A percentile compares a stretch with the other conserved stretches of the same genome.
These are phyloP conservation scores for Mortierella alpina DNA, from an alignment of 192 early-diverging fungal genomes.

Conservation along the genomic window DNA sequence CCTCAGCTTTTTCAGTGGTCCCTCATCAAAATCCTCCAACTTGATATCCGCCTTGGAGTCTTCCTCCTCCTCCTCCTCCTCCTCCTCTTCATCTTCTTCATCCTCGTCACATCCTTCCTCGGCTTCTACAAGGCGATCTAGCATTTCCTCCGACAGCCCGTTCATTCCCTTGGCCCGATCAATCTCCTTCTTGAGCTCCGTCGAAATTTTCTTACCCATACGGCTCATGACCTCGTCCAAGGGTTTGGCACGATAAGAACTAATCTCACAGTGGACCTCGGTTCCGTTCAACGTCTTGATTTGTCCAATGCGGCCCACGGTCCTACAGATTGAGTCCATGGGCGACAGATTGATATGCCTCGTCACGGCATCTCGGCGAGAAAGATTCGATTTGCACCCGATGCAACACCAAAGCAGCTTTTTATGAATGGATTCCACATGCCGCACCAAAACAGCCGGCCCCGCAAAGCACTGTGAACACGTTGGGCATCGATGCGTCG, in stretches of 20 bases:
- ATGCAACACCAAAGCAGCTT: conserved; percentile 51
- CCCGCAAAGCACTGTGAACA: conserved; percentile 40
- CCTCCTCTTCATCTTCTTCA: conserved; percentile 12
- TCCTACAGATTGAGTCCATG: conserved; percentile 48
- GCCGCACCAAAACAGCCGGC: conserved; percentile 38
- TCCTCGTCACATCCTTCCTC: conserved; percentile 11
- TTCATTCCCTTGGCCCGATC: conserved; percentile 19
- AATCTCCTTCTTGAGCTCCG: conserved; percentile 9
- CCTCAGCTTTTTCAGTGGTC: no score
- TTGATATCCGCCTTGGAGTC: neutral
- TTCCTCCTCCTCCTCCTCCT: conserved; percentile 3
- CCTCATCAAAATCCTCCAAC: no score
- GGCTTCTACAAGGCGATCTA: neutral
- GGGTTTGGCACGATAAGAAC: conserved; percentile 31
- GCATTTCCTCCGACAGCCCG: neutral
- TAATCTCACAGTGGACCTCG: conserved; percentile 31
- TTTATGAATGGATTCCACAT: conserved; percentile 48
- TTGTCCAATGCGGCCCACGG: conserved; percentile 43
- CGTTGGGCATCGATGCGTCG: conserved; percentile 29
- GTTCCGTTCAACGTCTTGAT: conserved; percentile 42
- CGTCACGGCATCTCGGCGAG: conserved; percentile 43
- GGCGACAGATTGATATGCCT: conserved; percentile 49
- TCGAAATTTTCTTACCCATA: conserved; percentile 34
- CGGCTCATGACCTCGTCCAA: conserved; percentile 44
- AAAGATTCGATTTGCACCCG: conserved; percentile 49